These are phyloP conservation scores for Nicotiana rustica DNA, from an alignment of 305 asterid genomes.

Conservation along the genomic window DNA sequence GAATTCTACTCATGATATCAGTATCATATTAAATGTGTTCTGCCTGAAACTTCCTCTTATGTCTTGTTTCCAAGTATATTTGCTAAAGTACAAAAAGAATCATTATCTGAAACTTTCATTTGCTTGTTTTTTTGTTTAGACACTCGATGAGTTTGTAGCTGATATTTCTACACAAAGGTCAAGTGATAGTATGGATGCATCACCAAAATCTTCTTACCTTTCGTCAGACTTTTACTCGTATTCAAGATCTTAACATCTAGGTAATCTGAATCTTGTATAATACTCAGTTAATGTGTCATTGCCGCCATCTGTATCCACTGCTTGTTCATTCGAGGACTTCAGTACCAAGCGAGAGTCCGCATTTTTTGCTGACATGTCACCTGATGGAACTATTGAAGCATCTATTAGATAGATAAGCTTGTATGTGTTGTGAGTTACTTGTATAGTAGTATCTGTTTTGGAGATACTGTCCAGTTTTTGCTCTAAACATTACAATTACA, in stretches of 20 bases:
- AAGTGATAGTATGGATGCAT: conserved; percentile 8
- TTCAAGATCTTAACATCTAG: neutral
- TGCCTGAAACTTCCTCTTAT: neutral
- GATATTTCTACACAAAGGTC: conserved; percentile 33
- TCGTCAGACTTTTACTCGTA: neutral
- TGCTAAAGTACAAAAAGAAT: neutral
- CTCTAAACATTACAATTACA: neutral
- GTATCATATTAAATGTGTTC: neutral
- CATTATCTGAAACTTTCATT: neutral
- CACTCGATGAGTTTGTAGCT: conserved; percentile 26
- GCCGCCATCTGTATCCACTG: neutral
- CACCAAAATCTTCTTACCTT: conserved; percentile 18
- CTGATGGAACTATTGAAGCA: conserved; percentile 13
- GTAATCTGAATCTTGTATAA: neutral
- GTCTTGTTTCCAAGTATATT: neutral
- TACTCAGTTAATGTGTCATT: neutral
- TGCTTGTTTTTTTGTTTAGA: conserved; percentile 19
- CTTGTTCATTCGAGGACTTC: neutral
- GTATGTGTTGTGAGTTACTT: neutral
- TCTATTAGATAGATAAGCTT: neutral
- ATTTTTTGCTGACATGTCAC: neutral
- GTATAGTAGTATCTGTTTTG: neutral
- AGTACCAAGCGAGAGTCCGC: neutral
- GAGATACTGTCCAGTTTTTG: neutral
- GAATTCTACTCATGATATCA: neutral